A percentile compares a stretch with the other conserved stretches of the same genome.
Evolutionary conservation across 805 yeast species (phyloP).

Genomic region (Metschnikowia peoriensis): DNA sequence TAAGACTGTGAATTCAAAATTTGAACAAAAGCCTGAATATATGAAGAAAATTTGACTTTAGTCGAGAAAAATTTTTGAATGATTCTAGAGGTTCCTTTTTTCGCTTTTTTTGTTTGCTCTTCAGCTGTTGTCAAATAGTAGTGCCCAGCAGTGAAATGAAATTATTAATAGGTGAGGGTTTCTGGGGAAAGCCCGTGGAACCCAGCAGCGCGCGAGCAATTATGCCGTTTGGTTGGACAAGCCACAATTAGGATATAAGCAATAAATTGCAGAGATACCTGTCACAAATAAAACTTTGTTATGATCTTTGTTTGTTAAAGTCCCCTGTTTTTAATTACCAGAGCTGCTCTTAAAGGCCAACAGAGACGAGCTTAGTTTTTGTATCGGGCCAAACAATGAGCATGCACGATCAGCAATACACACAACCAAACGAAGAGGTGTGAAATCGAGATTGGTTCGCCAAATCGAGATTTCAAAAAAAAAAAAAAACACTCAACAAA

Average conservation of each 20-base stretch:
- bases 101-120: background rate
- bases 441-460: background rate
- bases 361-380: too few relatives aligned
- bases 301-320: background rate
- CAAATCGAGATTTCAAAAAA: background rate
- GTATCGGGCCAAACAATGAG: too few relatives aligned
- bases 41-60: too few relatives aligned
- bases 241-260: background rate
- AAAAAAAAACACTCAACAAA: too few relatives aligned
- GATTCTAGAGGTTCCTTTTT: background rate
- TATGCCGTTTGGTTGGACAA: background rate
- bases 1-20: background rate
- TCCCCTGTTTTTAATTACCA: too few relatives aligned
- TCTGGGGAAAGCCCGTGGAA: slow-evolving; percentile 3
- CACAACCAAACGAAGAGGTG: too few relatives aligned
- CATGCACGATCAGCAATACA: too few relatives aligned
- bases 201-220: slow-evolving; percentile 1
- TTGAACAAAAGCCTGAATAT: too few relatives aligned
- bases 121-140: background rate
- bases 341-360: too few relatives aligned
- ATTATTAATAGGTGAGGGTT: background rate
- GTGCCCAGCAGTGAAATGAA: background rate
- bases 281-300: too few relatives aligned
- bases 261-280: too few relatives aligned
- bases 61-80: background rate